Evolutionary conservation across 257 asterid species (phyloP).

Genomic region (Echites panduratus): DNA sequence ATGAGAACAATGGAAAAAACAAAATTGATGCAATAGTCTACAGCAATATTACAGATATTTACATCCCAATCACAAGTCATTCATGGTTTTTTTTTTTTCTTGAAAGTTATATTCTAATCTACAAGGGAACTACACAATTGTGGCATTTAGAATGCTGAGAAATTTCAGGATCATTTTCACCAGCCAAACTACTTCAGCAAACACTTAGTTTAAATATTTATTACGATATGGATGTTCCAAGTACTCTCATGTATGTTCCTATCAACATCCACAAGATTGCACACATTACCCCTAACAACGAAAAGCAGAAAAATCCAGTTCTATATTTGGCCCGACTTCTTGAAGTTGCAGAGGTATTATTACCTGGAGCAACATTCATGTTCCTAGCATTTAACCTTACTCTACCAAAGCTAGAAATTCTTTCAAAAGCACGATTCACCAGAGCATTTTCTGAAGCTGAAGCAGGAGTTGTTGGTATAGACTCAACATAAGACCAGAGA

Average conservation of each 20-base stretch:
- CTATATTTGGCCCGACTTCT: slow-evolving; percentile 42
- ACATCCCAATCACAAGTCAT: too few relatives aligned
- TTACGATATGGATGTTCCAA: slow-evolving; percentile 17
- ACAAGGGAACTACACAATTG: too few relatives aligned
- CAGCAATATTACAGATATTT: too few relatives aligned
- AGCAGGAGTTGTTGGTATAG: slow-evolving; percentile 96
- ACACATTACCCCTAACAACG: slow-evolving; percentile 69
- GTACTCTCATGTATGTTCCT: slow-evolving; percentile 30
- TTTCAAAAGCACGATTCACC: slow-evolving; percentile 72
- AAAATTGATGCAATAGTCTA: too few relatives aligned
- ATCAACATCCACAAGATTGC: slow-evolving; percentile 66
- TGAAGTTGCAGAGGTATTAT: slow-evolving; percentile 44
- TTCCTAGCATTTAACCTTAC: slow-evolving; percentile 45
- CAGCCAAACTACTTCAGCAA: slow-evolving; percentile 20
- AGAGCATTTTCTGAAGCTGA: slow-evolving; percentile 86
- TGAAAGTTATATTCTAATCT: too few relatives aligned
- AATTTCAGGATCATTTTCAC: not conserved
- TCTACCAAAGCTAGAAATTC: slow-evolving; percentile 91
- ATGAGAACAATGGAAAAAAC: too few relatives aligned
- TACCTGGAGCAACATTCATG: slow-evolving; percentile 49
- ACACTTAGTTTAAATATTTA: slow-evolving; percentile 25
- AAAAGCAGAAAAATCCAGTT: slow-evolving; percentile 43
- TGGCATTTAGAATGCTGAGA: not conserved
- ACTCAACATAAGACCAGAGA: slow-evolving; percentile 89
- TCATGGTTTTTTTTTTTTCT: too few relatives aligned